Evolutionary conservation across 768 basidiomycete species (phyloP), one percentile per base, ranked within the genome.

Genomic region (Suillus hirtellus): DNA sequence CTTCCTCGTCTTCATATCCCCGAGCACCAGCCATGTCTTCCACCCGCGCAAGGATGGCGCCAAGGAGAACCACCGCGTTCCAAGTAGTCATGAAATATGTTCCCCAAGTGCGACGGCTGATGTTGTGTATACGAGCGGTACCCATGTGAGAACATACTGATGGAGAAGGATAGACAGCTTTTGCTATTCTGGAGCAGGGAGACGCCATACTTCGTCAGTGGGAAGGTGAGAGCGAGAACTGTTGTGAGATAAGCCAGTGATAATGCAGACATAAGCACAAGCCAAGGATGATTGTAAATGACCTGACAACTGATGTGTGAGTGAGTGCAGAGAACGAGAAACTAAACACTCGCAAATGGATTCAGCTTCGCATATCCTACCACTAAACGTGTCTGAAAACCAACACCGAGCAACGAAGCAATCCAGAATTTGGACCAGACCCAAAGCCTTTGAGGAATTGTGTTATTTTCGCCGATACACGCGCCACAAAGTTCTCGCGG

Each of bases 341-440:
- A 21, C 3, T 58, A 14, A 43, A 40, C 43, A 75, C 87, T 68
- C 69, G 90, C 89, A 65, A 84, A 86, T 37, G 86, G 85, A 71
- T 90, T 91, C 47, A 89, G n/a, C 53, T 80, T 75, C 21, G 84
- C 67, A 65, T 82, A 87, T 5, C 78, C 78, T 53, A 78, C 69
- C 3, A 85, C 77, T 8, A 90, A 74, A 2, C 79, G 77, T 2
- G 72, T 76, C 65, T 89, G 84, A 2, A 83, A 66, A 8, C 73
- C 80, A 4, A 81, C 66, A 2, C 79, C 76, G 12, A 86, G 66
- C 10, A 80, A 54, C 42, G 90, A 67, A 1, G 86, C 81, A 0
- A 87, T 66, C 85, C 89, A 91, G 69, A 92, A 88, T 62, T 85
- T 84, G 27, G 78, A 75, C 75, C 86, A 86, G 49, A 75, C 78